These are phyloP conservation scores for Phanerochaete sordida DNA, from an alignment of 768 basidiomycete genomes.

Conservation along the genomic window DNA sequence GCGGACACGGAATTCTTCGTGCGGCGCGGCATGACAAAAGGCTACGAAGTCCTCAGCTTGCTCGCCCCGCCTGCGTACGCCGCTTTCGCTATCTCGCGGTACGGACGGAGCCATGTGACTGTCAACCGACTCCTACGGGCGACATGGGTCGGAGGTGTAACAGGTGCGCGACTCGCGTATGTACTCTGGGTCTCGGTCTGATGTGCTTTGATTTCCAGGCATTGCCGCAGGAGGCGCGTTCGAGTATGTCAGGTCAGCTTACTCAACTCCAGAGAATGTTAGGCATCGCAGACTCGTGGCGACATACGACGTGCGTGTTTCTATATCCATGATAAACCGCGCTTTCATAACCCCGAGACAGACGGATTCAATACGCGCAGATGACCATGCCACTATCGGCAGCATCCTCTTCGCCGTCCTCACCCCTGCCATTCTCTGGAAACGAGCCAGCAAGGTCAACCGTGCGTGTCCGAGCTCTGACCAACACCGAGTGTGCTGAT, in stretches of 20 bases:
- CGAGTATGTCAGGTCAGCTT: constrained; percentile 59
- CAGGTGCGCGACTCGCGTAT: constrained; percentile 39
- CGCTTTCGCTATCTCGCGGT: constrained; percentile 48
- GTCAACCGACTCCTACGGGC: constrained; percentile 64
- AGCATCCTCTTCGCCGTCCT: constrained; percentile 59
- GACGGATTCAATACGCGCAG: constrained; percentile 55
- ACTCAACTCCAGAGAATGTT: constrained; percentile 47
- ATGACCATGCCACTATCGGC: constrained; percentile 78
- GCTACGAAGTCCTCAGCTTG: constrained; percentile 65
- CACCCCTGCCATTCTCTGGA: constrained; percentile 73
- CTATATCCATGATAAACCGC: background rate
- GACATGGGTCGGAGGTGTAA: constrained; percentile 67
- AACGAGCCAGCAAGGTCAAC: constrained; percentile 55
- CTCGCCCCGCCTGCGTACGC: constrained; percentile 60
- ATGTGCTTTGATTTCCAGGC: constrained; percentile 32
- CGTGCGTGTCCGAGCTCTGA: constrained; percentile 35
- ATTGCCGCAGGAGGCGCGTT: constrained; percentile 48
- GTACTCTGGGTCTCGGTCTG: background rate
- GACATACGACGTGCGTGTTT: constrained; percentile 53
- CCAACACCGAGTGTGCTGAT: background rate
- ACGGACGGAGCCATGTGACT: constrained; percentile 51
- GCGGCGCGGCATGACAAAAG: constrained; percentile 59
- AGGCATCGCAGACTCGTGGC: constrained; percentile 46
- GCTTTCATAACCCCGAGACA: constrained; percentile 23
- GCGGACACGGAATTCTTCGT: constrained; percentile 67